Evolutionary conservation across 352 stramenopile species (phyloP), one percentile per base, ranked within the genome.

Genomic region (Blastocystis sp.): DNA sequence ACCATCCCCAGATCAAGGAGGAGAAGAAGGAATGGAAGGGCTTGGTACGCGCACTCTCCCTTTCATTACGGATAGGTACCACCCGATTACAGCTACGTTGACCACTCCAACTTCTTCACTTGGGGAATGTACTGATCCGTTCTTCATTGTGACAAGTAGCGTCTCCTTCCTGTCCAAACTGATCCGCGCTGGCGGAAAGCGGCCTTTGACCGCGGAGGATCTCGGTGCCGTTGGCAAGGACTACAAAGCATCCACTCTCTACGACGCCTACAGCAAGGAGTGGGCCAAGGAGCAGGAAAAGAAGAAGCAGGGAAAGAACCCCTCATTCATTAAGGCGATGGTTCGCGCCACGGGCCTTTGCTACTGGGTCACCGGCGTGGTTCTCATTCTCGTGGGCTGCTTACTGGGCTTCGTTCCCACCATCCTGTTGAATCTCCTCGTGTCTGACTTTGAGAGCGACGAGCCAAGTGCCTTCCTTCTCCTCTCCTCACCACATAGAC

Each of bases 381-480:
- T 88, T 19, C 24, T 76, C 34, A 63, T 43, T 62, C 34, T 88
- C 2, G 28, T 88, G 43, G 1, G 54, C 48, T 59, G 42, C 21
- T 76, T 24, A n/a, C 42, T 88, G 19, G 66, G 62, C 24, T 71
- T 88, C 10, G 78, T 88, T 28, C 78, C 78, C n/a, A 78, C 57
- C 17, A 69, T 88, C 10, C 14, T 88, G 9, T 34, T 88, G 54
- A 45, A 69, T 59, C 17, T 34, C 4, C 28, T 88, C 6, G 62
- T 88, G 21, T 38, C 19, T 19, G 78, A 88, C 66, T 62, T 88
- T 19, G 78, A 88, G 38, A 54, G 14, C 9, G 68, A 76, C 9
- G 21, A 60, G 7, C 28, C 48, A 24, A 34, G 68, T 79, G 3
- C 3, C 10, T 38, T 60, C 34, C 42, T 1, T 28, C 9, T 28